Evolutionary conservation across 2,329 filamentous ascomycete species (phyloP), one percentile per base, ranked within the genome.

Genomic region (Pseudopyrenochaeta lycopersici): DNA sequence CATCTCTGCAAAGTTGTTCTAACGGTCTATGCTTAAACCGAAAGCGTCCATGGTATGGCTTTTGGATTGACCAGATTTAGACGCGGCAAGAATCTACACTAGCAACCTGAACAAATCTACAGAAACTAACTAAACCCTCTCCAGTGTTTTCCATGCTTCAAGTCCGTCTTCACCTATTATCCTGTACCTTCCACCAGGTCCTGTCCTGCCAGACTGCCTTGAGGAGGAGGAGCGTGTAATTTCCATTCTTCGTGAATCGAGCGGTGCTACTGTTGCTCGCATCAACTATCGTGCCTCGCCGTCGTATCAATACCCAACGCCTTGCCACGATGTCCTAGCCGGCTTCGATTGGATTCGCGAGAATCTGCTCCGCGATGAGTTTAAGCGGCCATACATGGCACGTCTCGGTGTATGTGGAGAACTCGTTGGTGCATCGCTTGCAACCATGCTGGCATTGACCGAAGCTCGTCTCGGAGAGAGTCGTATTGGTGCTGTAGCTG

Each of bases 361-460:
- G 15, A 76, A 81, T 55, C 59, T 78, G 21, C 60, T 73, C 21
- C 48, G 52, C 10, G 59, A 68, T 52, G 60, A 50, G 2, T 62
- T 62, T 30, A 31, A 58, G 10, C 49, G 61, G 17, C 63, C 64
- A 17, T 57, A 60, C 44, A 58, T 71, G 7, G 70, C 73, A 27
- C 68, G 68, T 14, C 49, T 82, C 4, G 79, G 76, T 15, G 75
- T 82, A 3, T 79, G 76, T 56, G 81, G 81, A 20, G 77, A 82
- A 60, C 73, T 82, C 5, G 44, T 82, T 7, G 81, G 81, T 7
- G 81, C 77, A 40, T 73, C 76, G 14, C 73, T 83, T 6, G 81
- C 81, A 7, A 75, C 78, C 2, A 79, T 79, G 72, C 73, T 84
- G 4, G 80, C 79, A 1, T 58, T 84, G 66, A 83, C 81, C 9